Evolutionary conservation across 345 rosid genomes (phyloP).

Genomic region (Eucalyptus cloeziana): DNA sequence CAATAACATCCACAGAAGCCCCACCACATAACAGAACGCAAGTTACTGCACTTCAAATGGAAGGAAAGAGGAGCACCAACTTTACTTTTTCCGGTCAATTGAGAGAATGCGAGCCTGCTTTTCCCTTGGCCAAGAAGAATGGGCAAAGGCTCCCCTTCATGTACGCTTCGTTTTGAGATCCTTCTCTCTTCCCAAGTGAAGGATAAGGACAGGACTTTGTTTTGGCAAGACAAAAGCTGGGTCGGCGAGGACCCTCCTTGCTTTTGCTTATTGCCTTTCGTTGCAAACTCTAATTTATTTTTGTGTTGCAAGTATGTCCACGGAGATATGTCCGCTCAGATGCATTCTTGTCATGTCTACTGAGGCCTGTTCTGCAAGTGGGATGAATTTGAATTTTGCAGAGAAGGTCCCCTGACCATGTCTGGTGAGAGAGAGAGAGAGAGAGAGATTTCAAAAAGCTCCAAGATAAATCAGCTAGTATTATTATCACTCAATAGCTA

Average conservation of each 20-base stretch:
- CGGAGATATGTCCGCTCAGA: neutral
- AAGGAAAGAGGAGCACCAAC: neutral
- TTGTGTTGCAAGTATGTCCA: neutral
- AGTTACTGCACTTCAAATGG: neutral
- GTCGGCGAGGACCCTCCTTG: neutral
- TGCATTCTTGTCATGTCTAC: neutral
- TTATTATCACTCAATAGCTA: neutral
- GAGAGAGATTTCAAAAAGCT: neutral
- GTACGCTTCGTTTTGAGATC: neutral
- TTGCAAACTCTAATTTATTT: neutral
- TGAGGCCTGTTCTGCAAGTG: neutral
- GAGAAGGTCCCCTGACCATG: neutral
- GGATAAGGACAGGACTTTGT: neutral
- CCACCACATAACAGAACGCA: neutral
- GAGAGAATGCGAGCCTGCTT: neutral
- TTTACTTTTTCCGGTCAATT: neutral
- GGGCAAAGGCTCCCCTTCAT: neutral
- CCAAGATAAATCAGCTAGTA: neutral
- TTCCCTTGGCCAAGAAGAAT: neutral
- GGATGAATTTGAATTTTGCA: neutral
- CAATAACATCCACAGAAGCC: neutral
- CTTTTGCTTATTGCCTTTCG: neutral
- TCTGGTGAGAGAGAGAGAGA: neutral
- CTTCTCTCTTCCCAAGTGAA: neutral
- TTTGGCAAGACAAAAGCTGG: neutral